Evolutionary conservation across 345 rosid genomes (phyloP), one percentile per base, ranked within the genome.

Genomic region (Psidium friedrichsthalianum): DNA sequence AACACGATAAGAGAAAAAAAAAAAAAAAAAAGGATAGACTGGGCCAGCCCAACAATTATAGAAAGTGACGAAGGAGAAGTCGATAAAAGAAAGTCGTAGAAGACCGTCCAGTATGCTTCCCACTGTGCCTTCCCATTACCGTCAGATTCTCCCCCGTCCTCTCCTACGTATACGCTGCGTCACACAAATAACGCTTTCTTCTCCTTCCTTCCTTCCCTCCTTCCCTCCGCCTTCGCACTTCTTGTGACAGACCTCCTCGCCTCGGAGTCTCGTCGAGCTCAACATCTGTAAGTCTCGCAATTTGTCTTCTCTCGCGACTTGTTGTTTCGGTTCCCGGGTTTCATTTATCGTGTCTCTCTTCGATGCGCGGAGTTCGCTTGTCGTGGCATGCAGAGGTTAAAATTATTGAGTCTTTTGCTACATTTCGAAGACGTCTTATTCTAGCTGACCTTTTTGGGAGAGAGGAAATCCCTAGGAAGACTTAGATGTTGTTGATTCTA

Each of bases 171-270:
- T 27, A 27, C 51, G 54, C 27, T 52, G 18, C 82, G 15, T 18
- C 11, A 13, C 20, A 22, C 11, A 3, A 0, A 1, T 49, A 1
- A 5, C 16, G 21, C 36, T 11, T 29, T 1, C 27, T 20, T 0
- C 83, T 52, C 25, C 74, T 49, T 6, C 25, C 49, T 12, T 9
- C 51, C 40, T 29, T 49, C 5, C 80, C 11, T 8, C 22, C 25
- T 12, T n/a, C 51, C 2, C 81, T 44, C 36, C 56, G 29, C n/a
- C 83, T 20, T 1, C 24, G 22, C 14, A 1, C 32, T 51, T 47
- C 40, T 76, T 1, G 44, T 11, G 47, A 69, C 80, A 8, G 80
- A 47, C 47, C 8, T 69, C 47, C 18, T 36, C 80, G 36, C 47
- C 47, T 69, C 44, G 14, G 80, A 36, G 47, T 12, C 47, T 36